Conservation (phyloP, 2,329 filamentous ascomycete species). For the Xylariaceae sp. region DNA sequence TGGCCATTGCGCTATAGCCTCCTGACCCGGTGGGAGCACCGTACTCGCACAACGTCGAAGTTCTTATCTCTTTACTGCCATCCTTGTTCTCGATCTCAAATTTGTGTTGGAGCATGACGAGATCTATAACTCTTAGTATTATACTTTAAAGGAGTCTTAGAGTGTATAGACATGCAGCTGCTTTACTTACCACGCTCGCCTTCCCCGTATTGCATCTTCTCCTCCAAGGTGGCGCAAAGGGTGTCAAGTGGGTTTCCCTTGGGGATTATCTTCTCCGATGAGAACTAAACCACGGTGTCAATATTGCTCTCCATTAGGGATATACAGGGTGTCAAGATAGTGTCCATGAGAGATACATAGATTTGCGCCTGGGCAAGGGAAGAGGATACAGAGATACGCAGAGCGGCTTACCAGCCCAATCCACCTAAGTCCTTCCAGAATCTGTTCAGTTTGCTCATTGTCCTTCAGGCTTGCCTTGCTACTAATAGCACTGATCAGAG, state of each 20-base stretch:
- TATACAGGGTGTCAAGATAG: too few relatives aligned
- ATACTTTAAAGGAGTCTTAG: not conserved
- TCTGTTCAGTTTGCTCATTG: too few relatives aligned
- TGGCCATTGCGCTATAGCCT: slow-evolving; percentile 85
- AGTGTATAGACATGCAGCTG: slow-evolving; percentile 42
- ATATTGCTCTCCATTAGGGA: too few relatives aligned
- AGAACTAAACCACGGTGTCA: too few relatives aligned
- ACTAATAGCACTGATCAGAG: too few relatives aligned
- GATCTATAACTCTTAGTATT: not conserved
- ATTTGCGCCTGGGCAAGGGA: too few relatives aligned
- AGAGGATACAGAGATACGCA: too few relatives aligned
- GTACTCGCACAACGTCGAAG: slow-evolving; percentile 82
- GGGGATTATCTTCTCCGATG: slow-evolving; percentile 56
- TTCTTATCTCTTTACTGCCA: slow-evolving; percentile 74
- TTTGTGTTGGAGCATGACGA: slow-evolving; percentile 63
- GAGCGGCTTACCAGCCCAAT: too few relatives aligned
- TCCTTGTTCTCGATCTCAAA: slow-evolving; percentile 85
- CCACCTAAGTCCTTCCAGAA: too few relatives aligned
- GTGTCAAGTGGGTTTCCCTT: slow-evolving; percentile 83
- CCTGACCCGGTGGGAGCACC: slow-evolving; percentile 61
- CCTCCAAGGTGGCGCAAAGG: slow-evolving; percentile 84
- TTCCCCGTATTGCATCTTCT: slow-evolving; percentile 87
- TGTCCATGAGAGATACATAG: too few relatives aligned
- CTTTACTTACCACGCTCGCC: slow-evolving; percentile 87
- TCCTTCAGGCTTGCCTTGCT: too few relatives aligned